Conservation (phyloP, 441 rosid species). For the Populus hybrid region DNA sequence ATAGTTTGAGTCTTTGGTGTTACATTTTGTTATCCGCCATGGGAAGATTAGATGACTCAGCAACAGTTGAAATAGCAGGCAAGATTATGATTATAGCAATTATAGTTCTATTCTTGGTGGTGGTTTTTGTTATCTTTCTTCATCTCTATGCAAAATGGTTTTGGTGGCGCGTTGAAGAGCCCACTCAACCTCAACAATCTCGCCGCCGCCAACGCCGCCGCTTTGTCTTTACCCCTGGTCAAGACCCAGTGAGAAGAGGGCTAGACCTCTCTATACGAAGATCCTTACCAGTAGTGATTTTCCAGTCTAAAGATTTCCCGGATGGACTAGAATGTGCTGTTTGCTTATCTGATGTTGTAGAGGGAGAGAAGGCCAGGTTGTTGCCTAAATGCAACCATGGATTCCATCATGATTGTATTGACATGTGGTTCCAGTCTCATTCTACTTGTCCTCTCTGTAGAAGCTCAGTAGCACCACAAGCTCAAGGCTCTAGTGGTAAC, state of each 20-base stretch:
- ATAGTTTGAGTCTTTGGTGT: not conserved
- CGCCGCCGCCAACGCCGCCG: constrained; percentile 52
- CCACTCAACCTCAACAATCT: constrained; percentile 28
- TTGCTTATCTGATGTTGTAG: constrained; percentile 70
- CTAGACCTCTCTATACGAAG: constrained; percentile 55
- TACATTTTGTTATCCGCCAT: constrained; percentile 11
- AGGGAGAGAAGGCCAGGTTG: constrained; percentile 61
- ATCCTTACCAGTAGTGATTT: constrained; percentile 59
- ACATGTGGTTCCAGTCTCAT: constrained; percentile 93
- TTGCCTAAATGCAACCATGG: constrained; percentile 79
- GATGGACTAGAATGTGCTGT: constrained; percentile 75
- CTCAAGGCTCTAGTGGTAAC: constrained; percentile 40
- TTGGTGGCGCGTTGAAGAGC: constrained; percentile 56
- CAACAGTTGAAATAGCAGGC: constrained; percentile 56
- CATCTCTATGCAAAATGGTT: constrained; percentile 79
- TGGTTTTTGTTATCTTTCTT: constrained; percentile 55
- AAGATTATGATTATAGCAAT: constrained; percentile 69
- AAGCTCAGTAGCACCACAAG: constrained; percentile 45
- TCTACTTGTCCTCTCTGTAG: constrained; percentile 95
- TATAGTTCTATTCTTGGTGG: constrained; percentile 71
- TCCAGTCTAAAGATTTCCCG: constrained; percentile 35
- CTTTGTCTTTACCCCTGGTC: constrained; percentile 45
- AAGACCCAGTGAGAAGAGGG: constrained; percentile 47
- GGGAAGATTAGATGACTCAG: constrained; percentile 35
- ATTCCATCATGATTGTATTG: constrained; percentile 80